Evolutionary conservation across 108 stramenopile species (phyloP), one percentile per base, ranked within the genome.

Genomic region (Aurantiochytrium sp.): DNA sequence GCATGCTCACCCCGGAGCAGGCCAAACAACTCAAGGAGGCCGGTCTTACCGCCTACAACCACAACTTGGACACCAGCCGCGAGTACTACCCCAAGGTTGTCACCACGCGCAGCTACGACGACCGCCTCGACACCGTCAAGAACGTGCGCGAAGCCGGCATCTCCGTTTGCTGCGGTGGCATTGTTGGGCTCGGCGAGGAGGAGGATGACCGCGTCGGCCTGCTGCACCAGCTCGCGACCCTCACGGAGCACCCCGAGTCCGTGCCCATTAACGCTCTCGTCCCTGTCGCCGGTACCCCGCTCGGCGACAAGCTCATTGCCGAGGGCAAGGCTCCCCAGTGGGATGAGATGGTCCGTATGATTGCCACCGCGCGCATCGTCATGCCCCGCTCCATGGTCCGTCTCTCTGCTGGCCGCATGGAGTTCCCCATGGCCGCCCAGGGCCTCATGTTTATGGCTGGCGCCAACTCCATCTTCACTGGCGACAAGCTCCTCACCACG

Each of bases 341-440:
- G 91, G 97, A 95, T 35, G 97, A 97, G 87, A 98, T 98, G 98
- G 96, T 96, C 44, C 95, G 98, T 5, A 97, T 98, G 98, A 98
- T 98, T 91, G 98, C 97, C 72, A 98, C 98, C 58, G 97, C 98
- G 23, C 95, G 98, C 42, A 96, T 98, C 59, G 96, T 97, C 44
- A 98, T 98, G 97, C 98, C 98, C 0, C 95, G 96, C 25, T 97
- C 97, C 58, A 97, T 98, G 98, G 98, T 98, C 42, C 96, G 98
- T 8, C 93, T 98, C 64, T 96, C 96, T 35, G 98, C 98, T 8
- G 98, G 98, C 21, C 95, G 98, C 23, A 91, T 98, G 53, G 96
- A 96, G 76, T 98, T 98, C 90, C 95, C 95, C 60, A 94, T 98
- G 88, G 97, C 96, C 43, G 98, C 98, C 88, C 97, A 98, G 92